Conservation (phyloP, 169 alveolate genomes). For the Cryptosporidium tyzzeri region DNA sequence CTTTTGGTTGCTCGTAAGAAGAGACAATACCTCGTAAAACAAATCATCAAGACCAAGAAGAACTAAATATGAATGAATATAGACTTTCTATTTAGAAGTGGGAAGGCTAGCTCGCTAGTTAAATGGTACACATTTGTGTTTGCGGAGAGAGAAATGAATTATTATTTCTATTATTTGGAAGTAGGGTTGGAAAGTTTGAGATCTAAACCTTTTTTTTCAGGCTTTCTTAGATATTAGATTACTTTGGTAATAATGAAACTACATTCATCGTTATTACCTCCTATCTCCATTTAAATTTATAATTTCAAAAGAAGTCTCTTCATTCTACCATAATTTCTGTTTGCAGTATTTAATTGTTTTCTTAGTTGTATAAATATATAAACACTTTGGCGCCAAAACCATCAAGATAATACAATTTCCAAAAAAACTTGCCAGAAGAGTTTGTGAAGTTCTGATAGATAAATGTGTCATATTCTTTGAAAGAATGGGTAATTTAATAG, state of each 20-base stretch:
- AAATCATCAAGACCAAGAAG: slow-evolving; percentile 32
- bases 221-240: background rate
- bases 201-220: background rate
- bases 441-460: background rate
- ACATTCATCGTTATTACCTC: background rate
- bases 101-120: background rate
- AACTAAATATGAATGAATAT: slow-evolving; percentile 14
- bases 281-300: slow-evolving; percentile 8
- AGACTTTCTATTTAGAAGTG: background rate
- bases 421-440: background rate
- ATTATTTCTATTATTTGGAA: slow-evolving; percentile 16
- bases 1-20: slow-evolving; percentile 82
- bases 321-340: no score
- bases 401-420: background rate
- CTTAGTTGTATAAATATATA: background rate
- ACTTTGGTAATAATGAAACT: background rate
- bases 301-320: background rate
- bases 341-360: no score
- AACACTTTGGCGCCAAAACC: background rate
- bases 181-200: background rate
- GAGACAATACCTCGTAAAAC: slow-evolving; percentile 64
- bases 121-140: background rate
- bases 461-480: background rate
- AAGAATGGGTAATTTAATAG: slow-evolving; percentile 46
- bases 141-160: background rate